A percentile compares a stretch with the other conserved stretches of the same genome.
Conservation (phyloP, 371 early-diverging fungal genomes). For the Blastocladiella emersonii region DNA sequence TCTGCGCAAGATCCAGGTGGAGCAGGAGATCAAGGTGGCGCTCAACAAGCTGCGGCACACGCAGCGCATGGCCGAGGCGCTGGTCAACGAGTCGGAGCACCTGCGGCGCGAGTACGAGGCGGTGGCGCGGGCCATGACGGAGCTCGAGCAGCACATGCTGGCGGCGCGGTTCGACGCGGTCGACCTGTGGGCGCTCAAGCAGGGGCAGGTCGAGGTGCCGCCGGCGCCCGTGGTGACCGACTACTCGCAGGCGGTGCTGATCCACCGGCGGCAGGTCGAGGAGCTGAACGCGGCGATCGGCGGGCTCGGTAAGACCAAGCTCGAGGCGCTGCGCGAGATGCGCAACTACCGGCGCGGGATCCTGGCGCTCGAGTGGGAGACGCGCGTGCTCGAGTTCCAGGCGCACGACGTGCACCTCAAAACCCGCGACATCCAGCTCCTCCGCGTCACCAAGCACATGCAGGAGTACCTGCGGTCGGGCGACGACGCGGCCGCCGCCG, state of each 20-base stretch:
- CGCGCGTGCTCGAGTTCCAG: slow-evolving; percentile 40
- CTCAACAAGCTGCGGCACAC: background rate
- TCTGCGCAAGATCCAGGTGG: background rate
- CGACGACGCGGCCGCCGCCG: slow-evolving; percentile 5
- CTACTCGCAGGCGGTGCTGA: slow-evolving; percentile 30
- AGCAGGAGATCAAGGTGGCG: background rate
- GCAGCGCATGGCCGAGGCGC: background rate
- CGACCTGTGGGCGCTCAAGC: slow-evolving; percentile 30
- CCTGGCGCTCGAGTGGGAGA: slow-evolving; percentile 43
- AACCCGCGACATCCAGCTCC: slow-evolving; percentile 37
- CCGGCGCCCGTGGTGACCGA: slow-evolving; percentile 41
- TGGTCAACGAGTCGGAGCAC: slow-evolving; percentile 17
- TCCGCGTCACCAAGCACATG: slow-evolving; percentile 41
- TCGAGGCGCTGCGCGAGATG: slow-evolving; percentile 40
- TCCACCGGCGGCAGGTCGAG: slow-evolving; percentile 31
- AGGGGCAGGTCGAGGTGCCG: slow-evolving; percentile 44
- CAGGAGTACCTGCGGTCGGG: slow-evolving; percentile 35
- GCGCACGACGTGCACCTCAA: slow-evolving; percentile 30
- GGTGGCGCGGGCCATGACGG: slow-evolving; percentile 15
- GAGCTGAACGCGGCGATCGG: slow-evolving; percentile 29
- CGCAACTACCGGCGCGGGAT: slow-evolving; percentile 43
- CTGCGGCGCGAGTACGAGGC: slow-evolving; percentile 23
- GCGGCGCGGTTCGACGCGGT: slow-evolving; percentile 28
- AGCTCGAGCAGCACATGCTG: slow-evolving; percentile 26
- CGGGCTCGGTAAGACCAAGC: slow-evolving; percentile 27